These are phyloP conservation scores for Streptanthus diversifolius DNA, from an alignment of 345 rosid species.

Conservation along the genomic window DNA sequence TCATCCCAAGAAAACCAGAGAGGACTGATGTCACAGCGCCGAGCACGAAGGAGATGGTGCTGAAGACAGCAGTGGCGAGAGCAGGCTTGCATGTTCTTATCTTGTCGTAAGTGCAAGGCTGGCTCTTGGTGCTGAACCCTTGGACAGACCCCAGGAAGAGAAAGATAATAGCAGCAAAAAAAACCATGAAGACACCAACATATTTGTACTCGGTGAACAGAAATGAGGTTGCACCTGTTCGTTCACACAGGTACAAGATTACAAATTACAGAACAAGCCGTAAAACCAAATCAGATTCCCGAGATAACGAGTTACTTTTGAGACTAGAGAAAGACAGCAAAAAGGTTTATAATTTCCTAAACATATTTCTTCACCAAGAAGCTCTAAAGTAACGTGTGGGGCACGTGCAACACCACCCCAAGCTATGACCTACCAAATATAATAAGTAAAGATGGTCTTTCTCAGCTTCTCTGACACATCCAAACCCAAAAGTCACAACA, in stretches of 20 bases:
- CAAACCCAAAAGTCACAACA: not conserved
- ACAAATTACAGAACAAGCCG: not conserved
- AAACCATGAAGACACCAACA: conserved; percentile 57
- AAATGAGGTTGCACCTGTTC: conserved; percentile 66
- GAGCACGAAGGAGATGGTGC: conserved; percentile 73
- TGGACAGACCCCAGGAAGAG: conserved; percentile 69
- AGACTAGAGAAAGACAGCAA: not conserved
- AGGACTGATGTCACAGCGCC: conserved; percentile 77
- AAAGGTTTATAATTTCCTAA: not conserved
- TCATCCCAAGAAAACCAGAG: conserved; percentile 96
- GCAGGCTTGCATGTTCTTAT: conserved; percentile 72
- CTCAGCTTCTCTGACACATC: not conserved
- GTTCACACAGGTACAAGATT: not conserved
- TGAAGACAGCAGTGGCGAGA: conserved; percentile 74
- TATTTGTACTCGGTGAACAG: conserved; percentile 58
- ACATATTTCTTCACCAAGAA: not conserved
- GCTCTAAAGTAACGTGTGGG: not conserved
- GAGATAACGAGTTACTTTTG: not conserved
- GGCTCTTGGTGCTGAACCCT: conserved; percentile 62
- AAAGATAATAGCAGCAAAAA: conserved; percentile 52
- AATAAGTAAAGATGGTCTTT: not conserved
- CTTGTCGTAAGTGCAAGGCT: conserved; percentile 64
- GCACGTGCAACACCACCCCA: not conserved
- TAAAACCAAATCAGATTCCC: too few species aligned
- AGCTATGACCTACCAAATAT: not conserved